These are phyloP conservation scores for Diplodia mutila DNA, from an alignment of 2,329 filamentous ascomycete genomes.

Conservation along the genomic window DNA sequence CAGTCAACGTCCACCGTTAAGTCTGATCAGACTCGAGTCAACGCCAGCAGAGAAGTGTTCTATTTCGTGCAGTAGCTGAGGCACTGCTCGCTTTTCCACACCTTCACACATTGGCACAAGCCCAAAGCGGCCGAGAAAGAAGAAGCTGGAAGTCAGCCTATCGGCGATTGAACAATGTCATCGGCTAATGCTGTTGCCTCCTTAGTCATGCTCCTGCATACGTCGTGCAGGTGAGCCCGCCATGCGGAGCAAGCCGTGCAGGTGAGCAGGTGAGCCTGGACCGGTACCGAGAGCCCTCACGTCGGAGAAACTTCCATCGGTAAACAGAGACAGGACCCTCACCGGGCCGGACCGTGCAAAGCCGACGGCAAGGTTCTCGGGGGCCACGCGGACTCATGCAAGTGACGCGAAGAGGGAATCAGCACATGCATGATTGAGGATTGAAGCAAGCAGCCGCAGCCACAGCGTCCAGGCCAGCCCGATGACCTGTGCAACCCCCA, in stretches of 20 bases:
- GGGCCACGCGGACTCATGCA: background rate
- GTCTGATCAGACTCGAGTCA: background rate
- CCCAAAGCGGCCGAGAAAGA: background rate
- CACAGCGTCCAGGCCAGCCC: background rate
- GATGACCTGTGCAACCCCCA: background rate
- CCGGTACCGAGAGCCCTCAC: slow-evolving; percentile 2
- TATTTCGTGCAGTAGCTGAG: background rate
- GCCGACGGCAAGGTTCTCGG: background rate
- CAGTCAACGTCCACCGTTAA: background rate
- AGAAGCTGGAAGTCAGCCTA: background rate
- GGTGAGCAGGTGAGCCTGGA: background rate
- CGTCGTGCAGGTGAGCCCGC: background rate
- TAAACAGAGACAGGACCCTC: background rate
- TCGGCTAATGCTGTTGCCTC: slow-evolving; percentile 3
- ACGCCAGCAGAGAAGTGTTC: background rate
- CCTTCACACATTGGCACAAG: background rate
- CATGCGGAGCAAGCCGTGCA: background rate
- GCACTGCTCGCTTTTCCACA: background rate
- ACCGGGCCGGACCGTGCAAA: slow-evolving; percentile 8
- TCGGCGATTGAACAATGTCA: background rate
- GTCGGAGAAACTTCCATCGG: background rate
- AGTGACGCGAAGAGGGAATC: background rate
- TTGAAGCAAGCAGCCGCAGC: background rate
- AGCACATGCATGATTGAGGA: background rate
- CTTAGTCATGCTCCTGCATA: slow-evolving; percentile 11